These are phyloP conservation scores for Monosporozyma yasuniensis DNA, from an alignment of 805 yeast genomes.

Conservation along the genomic window DNA sequence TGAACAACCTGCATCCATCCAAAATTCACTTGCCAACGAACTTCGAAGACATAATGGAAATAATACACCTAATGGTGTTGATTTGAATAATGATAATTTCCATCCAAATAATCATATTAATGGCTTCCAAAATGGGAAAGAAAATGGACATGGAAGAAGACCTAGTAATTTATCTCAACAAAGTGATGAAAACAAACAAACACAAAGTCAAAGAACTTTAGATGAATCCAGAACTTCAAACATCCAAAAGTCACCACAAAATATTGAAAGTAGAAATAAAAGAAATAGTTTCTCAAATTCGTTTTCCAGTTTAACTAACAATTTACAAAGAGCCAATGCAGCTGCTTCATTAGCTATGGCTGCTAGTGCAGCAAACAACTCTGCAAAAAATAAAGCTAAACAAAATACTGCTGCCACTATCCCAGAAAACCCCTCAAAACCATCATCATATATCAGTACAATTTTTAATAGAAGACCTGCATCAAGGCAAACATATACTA, in stretches of 20 bases:
- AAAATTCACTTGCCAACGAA: slow-evolving; percentile 21
- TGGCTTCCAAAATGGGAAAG: neutral
- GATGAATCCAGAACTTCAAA: neutral
- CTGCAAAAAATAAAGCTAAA: neutral
- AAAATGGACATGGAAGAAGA: neutral
- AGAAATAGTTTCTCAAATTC: slow-evolving; percentile 21
- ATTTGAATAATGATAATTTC: neutral
- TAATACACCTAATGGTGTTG: neutral
- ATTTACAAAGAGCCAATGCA: slow-evolving; percentile 17
- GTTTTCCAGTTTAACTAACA: slow-evolving; percentile 27
- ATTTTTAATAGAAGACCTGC: neutral
- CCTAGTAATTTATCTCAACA: neutral
- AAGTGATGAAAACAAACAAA: neutral
- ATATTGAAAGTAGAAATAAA: neutral
- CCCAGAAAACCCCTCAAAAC: neutral
- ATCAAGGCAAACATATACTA: neutral
- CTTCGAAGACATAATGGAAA: slow-evolving; percentile 1
- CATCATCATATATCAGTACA: slow-evolving; percentile 1
- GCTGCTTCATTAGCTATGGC: slow-evolving; percentile 5
- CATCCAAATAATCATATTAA: neutral
- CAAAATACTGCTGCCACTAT: neutral
- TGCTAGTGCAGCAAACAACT: slow-evolving; percentile 5
- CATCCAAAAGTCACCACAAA: neutral
- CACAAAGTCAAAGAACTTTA: neutral
- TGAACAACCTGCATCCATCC: slow-evolving; percentile 29